Base-by-base conservation (phyloP, 2,329 filamentous ascomycete genomes). In the Fusarium sp. region DNA sequence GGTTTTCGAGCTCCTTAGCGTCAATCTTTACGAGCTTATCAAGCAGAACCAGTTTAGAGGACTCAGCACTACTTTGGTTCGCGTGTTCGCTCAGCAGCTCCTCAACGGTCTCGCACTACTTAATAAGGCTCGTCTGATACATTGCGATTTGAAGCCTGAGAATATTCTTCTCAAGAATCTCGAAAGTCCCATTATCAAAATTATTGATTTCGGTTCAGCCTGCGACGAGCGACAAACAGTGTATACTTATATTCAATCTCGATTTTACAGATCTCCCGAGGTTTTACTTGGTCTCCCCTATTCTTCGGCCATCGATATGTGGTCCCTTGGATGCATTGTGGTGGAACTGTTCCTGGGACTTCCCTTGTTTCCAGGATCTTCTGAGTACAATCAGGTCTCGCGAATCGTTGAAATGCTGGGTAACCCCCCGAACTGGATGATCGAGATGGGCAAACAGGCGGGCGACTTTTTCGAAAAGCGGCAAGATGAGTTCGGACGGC, bases 21-120 rank as follows among this genome's bases (percentile, higher is more conserved):
- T 99, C 81, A 99, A 99, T 80, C 83, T 99, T 70, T 99, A 99
- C 83, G 96, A 99, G 83, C 86, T 99, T 71, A 99, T 99, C 85
- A 99, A 99, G 85, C 96, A 99, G 83, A 99, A 99, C 80, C 96
- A 99, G 80, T 99, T 99, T 88, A 92, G 96, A 75, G 96, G 96
- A 61, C 85, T 99, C 72, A 98, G 96, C 84, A 99, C 96, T 27
- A 99, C 96, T 1, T 88, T 99, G 52, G 96, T 99, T 49, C 92
- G 96, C 64, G 96, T 99, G 25, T 99, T 99, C 83, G 96, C 96
- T 17, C 96, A 99, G 81, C 96, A 99, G 83, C 85, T 99, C 62
- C 88, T 99, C 70, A 98, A 97, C 77, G 96, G 95, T 5, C 85
- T 99, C 62, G 94, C 94, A 57, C 86, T 99, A 68, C 85, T 99